Base-by-base conservation (phyloP, 495 filamentous ascomycete genomes). In the Glonium stellatum region DNA sequence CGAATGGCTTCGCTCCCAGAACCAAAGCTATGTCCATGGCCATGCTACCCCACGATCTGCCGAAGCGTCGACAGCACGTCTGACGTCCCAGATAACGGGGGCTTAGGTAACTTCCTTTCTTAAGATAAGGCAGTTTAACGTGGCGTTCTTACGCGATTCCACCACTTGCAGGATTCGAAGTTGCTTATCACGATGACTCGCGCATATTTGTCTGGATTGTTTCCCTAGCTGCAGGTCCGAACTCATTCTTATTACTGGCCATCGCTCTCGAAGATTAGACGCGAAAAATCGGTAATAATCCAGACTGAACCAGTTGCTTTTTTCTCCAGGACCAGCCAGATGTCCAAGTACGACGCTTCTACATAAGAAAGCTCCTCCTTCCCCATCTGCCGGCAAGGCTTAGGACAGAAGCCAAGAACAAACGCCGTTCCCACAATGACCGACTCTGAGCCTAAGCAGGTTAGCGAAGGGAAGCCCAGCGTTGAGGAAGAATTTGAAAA, bases 401-500 rank as follows among this genome's bases (percentile, higher is more conserved):
- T 31, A 31, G 27, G 27, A 31, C 27, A 31, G 27, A 31, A 31
- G 27, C 27, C 27, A 31, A 31, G 27, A 31, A 31, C 27, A 6
- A 31, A 31, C 13, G 39, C 39, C 39, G 13, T 44, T 4, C 13
- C 39, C 13, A 11, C 13, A 44, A 44, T 44, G 39, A 2, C 6
- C 27, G 27, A 31, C 6, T 31, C 27, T 31, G 39, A 44, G 39
- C 13, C 12, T 15, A 3, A 18, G 13, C 39, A 44, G 39, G 39
- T 44, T 11, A 44, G 39, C 3, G 54, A 23, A n/a, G 55, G 58
- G 56, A 63, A 63, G 42, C 19, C 18, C 8, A 25, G 39, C 13
- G 9, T 37, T 6, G 55, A 63, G n/a, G 50, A 58, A 8, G 61
- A 59, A 46, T 59, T 54, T 55, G 56, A 52, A 18, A 13, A 31